phyloP scores from a whole-genome alignment of 257 asterid species.

The Solanum dulcamara region DNA sequence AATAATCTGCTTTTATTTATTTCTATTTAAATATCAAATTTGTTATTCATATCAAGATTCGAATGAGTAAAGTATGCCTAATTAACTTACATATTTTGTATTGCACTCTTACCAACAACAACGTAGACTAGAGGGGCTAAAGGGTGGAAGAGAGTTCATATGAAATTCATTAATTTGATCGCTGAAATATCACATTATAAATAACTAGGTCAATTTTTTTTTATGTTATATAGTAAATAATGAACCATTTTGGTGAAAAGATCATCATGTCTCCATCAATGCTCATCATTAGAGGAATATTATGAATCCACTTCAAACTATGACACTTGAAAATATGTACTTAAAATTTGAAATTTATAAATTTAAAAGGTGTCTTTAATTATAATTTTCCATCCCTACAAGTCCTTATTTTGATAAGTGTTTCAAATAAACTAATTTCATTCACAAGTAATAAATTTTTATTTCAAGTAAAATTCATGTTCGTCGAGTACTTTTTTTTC shows the following conservation, averaged over 20 bases:
- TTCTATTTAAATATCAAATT: not conserved
- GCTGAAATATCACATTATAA: not conserved
- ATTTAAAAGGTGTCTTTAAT: no score
- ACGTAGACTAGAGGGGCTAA: not conserved
- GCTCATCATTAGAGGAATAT: no score
- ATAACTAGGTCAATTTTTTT: no score
- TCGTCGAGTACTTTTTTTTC: not conserved
- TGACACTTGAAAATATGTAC: not conserved
- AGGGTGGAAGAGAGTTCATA: not conserved
- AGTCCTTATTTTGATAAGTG: no score
- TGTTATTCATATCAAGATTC: no score
- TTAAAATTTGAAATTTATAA: no score
- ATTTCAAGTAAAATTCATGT: not conserved
- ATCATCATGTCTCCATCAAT: no score
- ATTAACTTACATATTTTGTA: not conserved
- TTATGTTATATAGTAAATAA: no score
- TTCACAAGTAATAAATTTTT: not conserved
- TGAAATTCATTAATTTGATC: not conserved
- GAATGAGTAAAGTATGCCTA: no score
- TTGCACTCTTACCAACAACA: not conserved
- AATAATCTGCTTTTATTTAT: not conserved
- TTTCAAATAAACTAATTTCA: no score
- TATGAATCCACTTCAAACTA: not conserved
- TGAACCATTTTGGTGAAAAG: not conserved
- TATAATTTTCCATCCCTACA: no score